Percentiles rank a stretch among this genome's conserved stretches.
Conservation (phyloP, 495 filamentous ascomycete species). For the Penicillium egyptiacum region DNA sequence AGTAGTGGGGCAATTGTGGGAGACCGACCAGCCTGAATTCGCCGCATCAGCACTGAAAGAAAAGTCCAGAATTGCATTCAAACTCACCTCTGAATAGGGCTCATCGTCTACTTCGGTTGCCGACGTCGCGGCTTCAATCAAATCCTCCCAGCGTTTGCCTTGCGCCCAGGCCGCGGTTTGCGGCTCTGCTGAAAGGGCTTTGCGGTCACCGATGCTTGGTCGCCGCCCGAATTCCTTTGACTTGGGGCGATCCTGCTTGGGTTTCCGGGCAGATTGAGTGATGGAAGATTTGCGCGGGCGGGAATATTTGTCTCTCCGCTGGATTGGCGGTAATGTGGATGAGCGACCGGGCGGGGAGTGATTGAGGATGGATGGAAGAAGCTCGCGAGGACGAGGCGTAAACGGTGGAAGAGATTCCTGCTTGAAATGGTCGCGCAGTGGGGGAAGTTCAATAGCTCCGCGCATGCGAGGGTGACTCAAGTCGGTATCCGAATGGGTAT, state of each 20-base stretch:
- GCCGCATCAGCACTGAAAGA: neutral
- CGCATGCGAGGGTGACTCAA: conserved; percentile 55
- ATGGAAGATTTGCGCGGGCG: conserved; percentile 83
- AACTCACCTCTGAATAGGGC: conserved; percentile 60
- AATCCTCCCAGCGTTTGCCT: conserved; percentile 89
- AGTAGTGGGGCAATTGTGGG: conserved; percentile 54
- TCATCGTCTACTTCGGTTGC: conserved; percentile 87
- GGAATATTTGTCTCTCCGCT: conserved; percentile 61
- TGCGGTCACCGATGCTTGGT: conserved; percentile 71
- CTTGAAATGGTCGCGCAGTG: conserved; percentile 69
- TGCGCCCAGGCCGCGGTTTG: conserved; percentile 64
- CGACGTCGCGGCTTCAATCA: conserved; percentile 88
- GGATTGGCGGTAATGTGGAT: conserved; percentile 79
- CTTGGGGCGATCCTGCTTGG: conserved; percentile 73
- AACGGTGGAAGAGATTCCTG: conserved; percentile 67
- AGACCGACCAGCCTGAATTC: conserved; percentile 59
- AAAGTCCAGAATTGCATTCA: neutral
- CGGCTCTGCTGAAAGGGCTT: conserved; percentile 82
- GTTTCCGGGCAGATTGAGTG: conserved; percentile 66
- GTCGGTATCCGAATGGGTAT: conserved; percentile 72
- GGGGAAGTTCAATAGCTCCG: conserved; percentile 70
- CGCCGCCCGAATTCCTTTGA: conserved; percentile 67
- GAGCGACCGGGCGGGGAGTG: conserved; percentile 83
- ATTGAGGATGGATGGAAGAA: conserved; percentile 77
- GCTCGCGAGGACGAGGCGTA: conserved; percentile 61